A percentile compares a stretch with the other conserved stretches of the same genome.
Evolutionary conservation across 805 yeast genomes (phyloP).

Genomic region (Yarrowia osloensis): DNA sequence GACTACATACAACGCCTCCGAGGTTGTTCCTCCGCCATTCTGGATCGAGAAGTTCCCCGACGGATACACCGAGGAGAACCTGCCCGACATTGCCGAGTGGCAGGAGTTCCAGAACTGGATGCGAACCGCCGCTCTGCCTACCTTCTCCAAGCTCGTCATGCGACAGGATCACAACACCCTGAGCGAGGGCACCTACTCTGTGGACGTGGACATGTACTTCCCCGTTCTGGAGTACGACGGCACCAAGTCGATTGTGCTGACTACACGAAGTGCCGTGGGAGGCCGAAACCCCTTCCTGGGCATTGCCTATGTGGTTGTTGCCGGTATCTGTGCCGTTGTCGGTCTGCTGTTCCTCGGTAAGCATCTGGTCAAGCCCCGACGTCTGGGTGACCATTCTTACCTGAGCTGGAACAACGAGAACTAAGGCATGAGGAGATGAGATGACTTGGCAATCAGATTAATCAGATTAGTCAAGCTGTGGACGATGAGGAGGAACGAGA

Average conservation of each 20-base stretch:
- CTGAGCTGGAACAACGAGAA: constrained; percentile 50
- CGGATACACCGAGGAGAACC: constrained; percentile 80
- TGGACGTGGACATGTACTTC: constrained; percentile 72
- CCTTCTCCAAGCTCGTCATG: constrained; percentile 79
- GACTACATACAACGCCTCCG: constrained; percentile 64
- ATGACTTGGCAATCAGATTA: neutral
- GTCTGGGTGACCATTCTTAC: constrained; percentile 78
- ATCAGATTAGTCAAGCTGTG: neutral
- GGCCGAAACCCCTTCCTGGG: constrained; percentile 86
- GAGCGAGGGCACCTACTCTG: constrained; percentile 65
- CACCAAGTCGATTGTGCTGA: constrained; percentile 75
- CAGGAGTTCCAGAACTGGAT: constrained; percentile 95
- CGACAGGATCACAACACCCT: constrained; percentile 64
- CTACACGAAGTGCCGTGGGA: constrained; percentile 82
- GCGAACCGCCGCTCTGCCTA: constrained; percentile 93
- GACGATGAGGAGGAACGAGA: neutral
- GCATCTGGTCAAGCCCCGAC: constrained; percentile 80
- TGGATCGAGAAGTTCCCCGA: constrained; percentile 80
- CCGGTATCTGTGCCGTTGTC: constrained; percentile 69
- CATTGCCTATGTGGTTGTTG: constrained; percentile 80
- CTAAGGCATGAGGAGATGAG: neutral
- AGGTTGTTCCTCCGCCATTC: constrained; percentile 92
- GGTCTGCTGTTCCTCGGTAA: constrained; percentile 77
- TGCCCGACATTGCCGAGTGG: constrained; percentile 76
- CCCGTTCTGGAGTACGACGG: constrained; percentile 86